Evolutionary conservation across 176 grass and related monocot species (phyloP).

Genomic region (Carex littledalei): DNA sequence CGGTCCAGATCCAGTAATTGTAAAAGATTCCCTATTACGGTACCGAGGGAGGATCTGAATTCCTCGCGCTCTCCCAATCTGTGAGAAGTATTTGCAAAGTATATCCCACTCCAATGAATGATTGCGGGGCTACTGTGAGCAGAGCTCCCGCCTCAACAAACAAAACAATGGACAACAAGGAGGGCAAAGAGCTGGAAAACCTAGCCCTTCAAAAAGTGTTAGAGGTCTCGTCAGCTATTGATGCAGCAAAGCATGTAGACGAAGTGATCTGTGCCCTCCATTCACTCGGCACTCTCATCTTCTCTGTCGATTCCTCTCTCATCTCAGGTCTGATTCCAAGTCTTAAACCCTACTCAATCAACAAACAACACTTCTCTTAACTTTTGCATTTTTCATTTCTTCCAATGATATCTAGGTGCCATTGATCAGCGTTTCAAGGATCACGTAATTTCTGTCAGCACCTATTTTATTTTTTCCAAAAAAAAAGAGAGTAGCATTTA

Average conservation of each 20-base stretch:
- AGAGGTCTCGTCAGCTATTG: conserved; percentile 45
- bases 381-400: conserved; percentile 9
- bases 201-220: conserved; percentile 51
- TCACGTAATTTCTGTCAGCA: conserved; percentile 36
- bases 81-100: too few species aligned
- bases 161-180: conserved; percentile 1
- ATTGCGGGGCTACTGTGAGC: too few species aligned
- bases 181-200: conserved; percentile 26
- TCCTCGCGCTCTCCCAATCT: too few species aligned
- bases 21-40: too few species aligned
- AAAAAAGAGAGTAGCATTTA: neutral
- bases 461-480: neutral
- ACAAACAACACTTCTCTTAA: neutral
- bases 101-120: too few species aligned
- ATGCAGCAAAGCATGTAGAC: conserved; percentile 38
- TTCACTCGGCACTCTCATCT: conserved; percentile 35
- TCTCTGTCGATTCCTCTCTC: conserved; percentile 35
- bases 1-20: too few species aligned
- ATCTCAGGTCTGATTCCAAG: conserved; percentile 18
- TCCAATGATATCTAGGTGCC: conserved; percentile 34
- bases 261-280: conserved; percentile 46
- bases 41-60: too few species aligned
- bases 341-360: neutral
- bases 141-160: too few species aligned
- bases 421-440: conserved; percentile 53